Base-by-base conservation (phyloP, 2,329 filamentous ascomycete genomes). In the Sporothrix protearum region DNA sequence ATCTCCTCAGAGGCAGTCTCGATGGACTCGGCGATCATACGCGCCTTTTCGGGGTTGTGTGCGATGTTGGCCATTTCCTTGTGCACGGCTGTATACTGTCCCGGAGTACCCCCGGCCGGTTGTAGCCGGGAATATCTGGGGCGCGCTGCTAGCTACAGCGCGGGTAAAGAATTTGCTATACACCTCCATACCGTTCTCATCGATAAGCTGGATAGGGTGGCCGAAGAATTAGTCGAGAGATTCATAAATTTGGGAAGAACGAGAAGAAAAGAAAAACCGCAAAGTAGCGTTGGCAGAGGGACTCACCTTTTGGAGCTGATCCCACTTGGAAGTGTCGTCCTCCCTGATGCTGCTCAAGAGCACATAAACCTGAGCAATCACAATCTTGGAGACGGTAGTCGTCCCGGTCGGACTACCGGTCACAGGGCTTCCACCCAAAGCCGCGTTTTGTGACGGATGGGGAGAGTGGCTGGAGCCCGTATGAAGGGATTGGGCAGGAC, bases 181-280 rank as follows among this genome's bases (percentile, higher is more conserved):
- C 80, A 97, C 94, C 86, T 99, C 96, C 95, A 99, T 99, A 80
- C 94, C 94, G 94, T 97, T 91, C 78, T 95, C 94, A 88, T 97
- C 91, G 84, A 98, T 91, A 80, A 98, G 90, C 92, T 97, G 75
- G 25, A 10, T n/a, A 30, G 33, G 16, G 25, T 10, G 22, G 1
- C n/a, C 19, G n/a, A 28, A 14, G 36, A 55, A 28, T 19, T 22
- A 25, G 22, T 16, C 2, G n/a, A 9, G n/a, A 19, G 1, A 22
- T 0, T 30, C 5, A 39, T 30, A 10, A 10, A 33, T 14, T 25
- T 9, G n/a, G 9, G 22, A 47, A 47, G 14, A 19, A 22, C 36
- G 14, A n/a, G n/a, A n/a, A n/a, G n/a, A n/a, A n/a, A n/a, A n/a
- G n/a, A n/a, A n/a, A n/a, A n/a, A n/a, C n/a, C n/a, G n/a, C n/a